Evolutionary conservation across 1,284 basidiomycete species (phyloP), one percentile per base, ranked within the genome.

Genomic region (Erythrobasidium hasegawianum): DNA sequence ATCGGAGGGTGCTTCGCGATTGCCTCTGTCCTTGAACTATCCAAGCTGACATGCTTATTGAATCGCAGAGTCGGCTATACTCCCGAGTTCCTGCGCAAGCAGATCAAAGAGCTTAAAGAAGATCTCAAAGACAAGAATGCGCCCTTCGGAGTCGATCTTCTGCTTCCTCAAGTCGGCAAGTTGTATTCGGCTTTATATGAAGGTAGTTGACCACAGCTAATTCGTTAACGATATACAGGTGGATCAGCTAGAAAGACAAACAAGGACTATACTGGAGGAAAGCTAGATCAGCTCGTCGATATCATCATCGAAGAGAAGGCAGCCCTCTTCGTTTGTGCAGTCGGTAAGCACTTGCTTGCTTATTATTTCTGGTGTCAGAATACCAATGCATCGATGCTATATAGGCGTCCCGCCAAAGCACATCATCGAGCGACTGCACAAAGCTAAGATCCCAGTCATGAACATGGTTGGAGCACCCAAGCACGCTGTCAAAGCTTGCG

Each of bases 261-360:
- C 69, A 68, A 64, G 53, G 70, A 71, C 49, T 72, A 72, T 53
- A 70, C 68, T 27, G 59, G 60, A 2, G 61, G 59, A 40, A 38
- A 59, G 13, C 20, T 55, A n/a, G 80, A 83, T n/a, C 86, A 88
- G 27, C 83, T 93, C 41, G 83, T 93, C 61, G 83, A 90, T 68
- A 86, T 93, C 59, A 90, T 94, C 74, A 89, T 93, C 75, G 87
- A 92, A 67, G 88, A 91, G 78, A 88, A 87, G 75, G 79, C 88
- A 0, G 78, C 83, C 22, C 83, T 94, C 7, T 94, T 94, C 75
- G 90, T 94, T 59, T 92, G 86, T 70, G 90, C 89, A 33, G 82
- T 90, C 55, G 90, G 33, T 33, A 11, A 33, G 33, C 33, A 33
- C 11, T 11, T 33, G 33, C 33, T n/a, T n/a, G n/a, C n/a, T n/a